These are phyloP conservation scores for Castanea crenata DNA, from an alignment of 306 rosid genomes.

Conservation along the genomic window DNA sequence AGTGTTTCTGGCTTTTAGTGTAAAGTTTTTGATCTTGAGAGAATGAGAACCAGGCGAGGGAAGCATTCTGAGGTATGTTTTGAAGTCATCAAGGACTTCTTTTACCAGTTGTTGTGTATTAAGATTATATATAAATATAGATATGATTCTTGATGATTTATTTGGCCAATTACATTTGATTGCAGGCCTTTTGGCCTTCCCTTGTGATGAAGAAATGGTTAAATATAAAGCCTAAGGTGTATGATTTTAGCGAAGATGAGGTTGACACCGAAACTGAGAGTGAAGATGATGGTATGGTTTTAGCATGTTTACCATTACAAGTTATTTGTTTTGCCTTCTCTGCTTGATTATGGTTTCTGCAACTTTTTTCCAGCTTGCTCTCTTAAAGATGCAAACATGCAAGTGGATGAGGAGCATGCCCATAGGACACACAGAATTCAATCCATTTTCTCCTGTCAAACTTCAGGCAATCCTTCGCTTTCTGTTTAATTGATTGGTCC, in stretches of 20 bases:
- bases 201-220: slow-evolving; percentile 97
- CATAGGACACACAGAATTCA: slow-evolving; percentile 43
- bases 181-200: slow-evolving; percentile 97
- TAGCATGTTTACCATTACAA: not conserved
- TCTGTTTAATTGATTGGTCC: slow-evolving; percentile 20
- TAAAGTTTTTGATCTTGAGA: slow-evolving; percentile 29
- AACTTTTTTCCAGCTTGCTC: slow-evolving; percentile 55
- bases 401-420: slow-evolving; percentile 34
- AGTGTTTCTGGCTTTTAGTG: slow-evolving; percentile 22
- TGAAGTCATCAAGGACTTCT: slow-evolving; percentile 11
- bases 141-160: slow-evolving; percentile 10
- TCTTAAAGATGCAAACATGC: slow-evolving; percentile 39
- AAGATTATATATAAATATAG: not conserved
- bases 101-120: slow-evolving; percentile 7
- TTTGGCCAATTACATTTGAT: slow-evolving; percentile 25
- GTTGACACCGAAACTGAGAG: slow-evolving; percentile 91
- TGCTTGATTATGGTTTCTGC: slow-evolving; percentile 21
- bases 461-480: slow-evolving; percentile 55
- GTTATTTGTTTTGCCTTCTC: slow-evolving; percentile 6
- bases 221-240: slow-evolving; percentile 80
- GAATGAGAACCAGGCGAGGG: slow-evolving; percentile 69
- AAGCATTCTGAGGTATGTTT: slow-evolving; percentile 72
- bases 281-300: slow-evolving; percentile 87
- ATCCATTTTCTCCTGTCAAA: slow-evolving; percentile 39
- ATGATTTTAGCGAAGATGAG: slow-evolving; percentile 97